A percentile compares a stretch with the other conserved stretches of the same genome.
Evolutionary conservation across 208 protist genomes (phyloP).

Genomic region (Trypanosoma boissoni): DNA sequence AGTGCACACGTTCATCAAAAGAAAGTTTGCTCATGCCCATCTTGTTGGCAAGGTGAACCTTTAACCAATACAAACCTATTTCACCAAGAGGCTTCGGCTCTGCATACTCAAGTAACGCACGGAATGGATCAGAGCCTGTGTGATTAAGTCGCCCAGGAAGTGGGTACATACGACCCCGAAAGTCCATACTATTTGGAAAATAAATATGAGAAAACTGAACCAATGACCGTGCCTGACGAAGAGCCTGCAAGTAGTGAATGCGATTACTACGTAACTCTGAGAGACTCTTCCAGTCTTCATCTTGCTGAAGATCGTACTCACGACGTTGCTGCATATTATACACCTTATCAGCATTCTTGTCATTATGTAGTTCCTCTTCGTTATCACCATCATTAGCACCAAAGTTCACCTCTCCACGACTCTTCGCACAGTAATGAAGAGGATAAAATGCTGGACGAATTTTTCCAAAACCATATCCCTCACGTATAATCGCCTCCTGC

Average conservation of each 20-base stretch:
- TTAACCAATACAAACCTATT: slow-evolving; percentile 95
- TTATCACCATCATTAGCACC: background rate
- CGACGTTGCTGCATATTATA: slow-evolving; percentile 70
- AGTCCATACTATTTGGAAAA: slow-evolving; percentile 99
- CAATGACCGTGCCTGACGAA: slow-evolving; percentile 88
- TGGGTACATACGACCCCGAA: slow-evolving; percentile 98
- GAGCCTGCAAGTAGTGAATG: slow-evolving; percentile 86
- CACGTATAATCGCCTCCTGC: slow-evolving; percentile 88
- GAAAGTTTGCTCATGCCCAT: slow-evolving; percentile 96
- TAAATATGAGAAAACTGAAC: slow-evolving; percentile 94
- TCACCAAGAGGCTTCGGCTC: slow-evolving; percentile 92
- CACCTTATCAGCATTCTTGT: slow-evolving; percentile 31
- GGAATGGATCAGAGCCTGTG: slow-evolving; percentile 92
- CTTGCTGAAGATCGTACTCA: slow-evolving; percentile 62
- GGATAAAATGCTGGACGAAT: slow-evolving; percentile 88
- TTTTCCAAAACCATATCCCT: slow-evolving; percentile 91
- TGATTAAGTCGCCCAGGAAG: slow-evolving; percentile 97
- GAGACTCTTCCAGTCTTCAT: slow-evolving; percentile 80
- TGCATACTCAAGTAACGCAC: slow-evolving; percentile 94
- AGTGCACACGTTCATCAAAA: slow-evolving; percentile 94
- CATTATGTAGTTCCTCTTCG: slow-evolving; percentile 22
- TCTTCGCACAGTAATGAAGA: slow-evolving; percentile 74
- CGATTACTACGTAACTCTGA: slow-evolving; percentile 81
- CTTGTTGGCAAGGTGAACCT: slow-evolving; percentile 98
- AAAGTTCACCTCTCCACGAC: slow-evolving; percentile 54